Conservation (phyloP, 176 grass and related monocot species). For the Musa schizocarpa region DNA sequence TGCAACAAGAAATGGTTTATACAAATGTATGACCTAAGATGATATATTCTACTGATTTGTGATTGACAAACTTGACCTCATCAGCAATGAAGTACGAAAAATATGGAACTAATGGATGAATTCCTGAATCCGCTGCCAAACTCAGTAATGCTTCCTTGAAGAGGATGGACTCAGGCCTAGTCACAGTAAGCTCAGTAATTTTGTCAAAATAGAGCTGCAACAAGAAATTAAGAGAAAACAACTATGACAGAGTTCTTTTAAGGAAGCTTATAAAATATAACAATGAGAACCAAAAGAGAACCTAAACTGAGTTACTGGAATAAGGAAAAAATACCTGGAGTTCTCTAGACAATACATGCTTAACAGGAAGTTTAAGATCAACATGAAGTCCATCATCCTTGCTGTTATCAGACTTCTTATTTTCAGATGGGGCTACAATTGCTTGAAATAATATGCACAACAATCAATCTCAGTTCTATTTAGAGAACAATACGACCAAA, state of each 20-base stretch:
- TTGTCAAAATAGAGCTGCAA: constrained; percentile 95
- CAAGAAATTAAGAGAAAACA: constrained; percentile 25
- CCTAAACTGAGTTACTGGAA: not conserved
- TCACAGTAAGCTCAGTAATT: constrained; percentile 76
- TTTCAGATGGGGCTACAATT: constrained; percentile 56
- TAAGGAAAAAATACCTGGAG: constrained; percentile 39
- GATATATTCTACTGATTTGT: not conserved
- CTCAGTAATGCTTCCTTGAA: constrained; percentile 94
- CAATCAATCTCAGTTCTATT: not conserved
- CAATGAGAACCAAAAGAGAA: not conserved
- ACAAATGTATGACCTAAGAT: not conserved
- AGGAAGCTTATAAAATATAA: not conserved
- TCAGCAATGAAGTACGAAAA: constrained; percentile 91
- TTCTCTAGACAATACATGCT: constrained; percentile 92
- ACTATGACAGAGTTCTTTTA: constrained; percentile 4
- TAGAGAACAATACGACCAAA: not conserved
- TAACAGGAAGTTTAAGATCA: constrained; percentile 91
- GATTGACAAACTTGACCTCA: constrained; percentile 39
- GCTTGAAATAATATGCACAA: constrained; percentile 20
- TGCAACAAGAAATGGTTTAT: constrained; percentile 17
- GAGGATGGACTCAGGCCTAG: constrained; percentile 47
- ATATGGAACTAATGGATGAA: constrained; percentile 91
- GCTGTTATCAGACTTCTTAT: constrained; percentile 53
- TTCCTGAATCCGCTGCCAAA: constrained; percentile 78
- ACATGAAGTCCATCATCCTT: constrained; percentile 74